These are phyloP conservation scores for Trichoderma breve DNA, from an alignment of 2,329 filamentous ascomycete genomes.

Conservation along the genomic window DNA sequence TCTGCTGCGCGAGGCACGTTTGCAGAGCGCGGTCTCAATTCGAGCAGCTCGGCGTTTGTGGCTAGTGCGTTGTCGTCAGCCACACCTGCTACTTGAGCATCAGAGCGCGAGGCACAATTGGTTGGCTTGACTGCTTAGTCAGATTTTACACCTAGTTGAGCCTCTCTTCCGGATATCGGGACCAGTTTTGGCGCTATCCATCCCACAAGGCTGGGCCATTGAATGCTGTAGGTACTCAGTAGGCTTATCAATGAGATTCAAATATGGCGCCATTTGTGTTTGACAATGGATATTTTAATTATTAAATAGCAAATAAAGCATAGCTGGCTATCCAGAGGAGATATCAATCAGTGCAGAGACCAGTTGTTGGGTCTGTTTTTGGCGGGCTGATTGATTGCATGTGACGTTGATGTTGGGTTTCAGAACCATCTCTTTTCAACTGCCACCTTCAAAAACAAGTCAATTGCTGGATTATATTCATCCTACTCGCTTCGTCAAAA, in stretches of 20 bases:
- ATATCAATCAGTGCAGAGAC: background rate
- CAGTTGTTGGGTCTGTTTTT: background rate
- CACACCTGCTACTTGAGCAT: background rate
- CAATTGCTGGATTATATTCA: background rate
- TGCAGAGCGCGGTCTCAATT: slow-evolving; percentile 9
- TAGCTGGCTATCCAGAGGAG: background rate
- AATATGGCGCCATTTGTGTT: background rate
- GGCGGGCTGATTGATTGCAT: background rate
- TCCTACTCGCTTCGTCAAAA: background rate
- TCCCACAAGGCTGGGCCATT: background rate
- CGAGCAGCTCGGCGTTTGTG: background rate
- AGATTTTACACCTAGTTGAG: background rate
- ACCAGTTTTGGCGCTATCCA: background rate
- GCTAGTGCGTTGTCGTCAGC: background rate
- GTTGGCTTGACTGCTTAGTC: background rate
- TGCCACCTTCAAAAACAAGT: background rate
- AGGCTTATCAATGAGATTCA: background rate
- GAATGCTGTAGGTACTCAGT: rapidly evolving
- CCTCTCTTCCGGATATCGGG: background rate
- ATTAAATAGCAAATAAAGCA: background rate
- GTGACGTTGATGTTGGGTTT: background rate
- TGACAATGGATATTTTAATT: background rate
- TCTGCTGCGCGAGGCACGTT: slow-evolving; percentile 19
- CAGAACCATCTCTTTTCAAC: background rate
- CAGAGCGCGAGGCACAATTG: background rate